Conservation (phyloP, 768 basidiomycete species). For the Naganishia antarctica region DNA sequence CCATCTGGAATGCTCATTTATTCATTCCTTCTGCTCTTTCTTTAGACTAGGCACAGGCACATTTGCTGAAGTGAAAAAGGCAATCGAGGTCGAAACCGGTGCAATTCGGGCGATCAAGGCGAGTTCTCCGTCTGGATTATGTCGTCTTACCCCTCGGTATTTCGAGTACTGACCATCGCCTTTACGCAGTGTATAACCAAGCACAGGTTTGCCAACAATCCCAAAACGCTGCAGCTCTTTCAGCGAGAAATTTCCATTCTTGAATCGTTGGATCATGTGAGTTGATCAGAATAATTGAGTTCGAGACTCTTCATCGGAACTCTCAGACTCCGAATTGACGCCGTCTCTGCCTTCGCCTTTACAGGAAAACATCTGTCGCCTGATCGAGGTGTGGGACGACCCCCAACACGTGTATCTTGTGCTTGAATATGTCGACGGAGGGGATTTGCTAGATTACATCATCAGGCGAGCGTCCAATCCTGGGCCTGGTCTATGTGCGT, state of each 20-base stretch:
- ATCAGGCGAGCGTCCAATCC: constrained; percentile 48
- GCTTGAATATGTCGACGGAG: constrained; percentile 78
- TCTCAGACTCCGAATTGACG: too few species aligned
- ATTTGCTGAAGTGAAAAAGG: constrained; percentile 85
- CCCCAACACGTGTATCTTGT: constrained; percentile 59
- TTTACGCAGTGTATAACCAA: constrained; percentile 48
- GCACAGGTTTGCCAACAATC: constrained; percentile 39
- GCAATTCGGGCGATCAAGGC: constrained; percentile 75
- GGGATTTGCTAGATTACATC: constrained; percentile 76
- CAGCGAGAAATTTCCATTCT: constrained; percentile 74
- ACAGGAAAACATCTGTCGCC: constrained; percentile 68
- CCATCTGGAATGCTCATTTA: background rate
- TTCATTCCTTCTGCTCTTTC: constrained; percentile 33
- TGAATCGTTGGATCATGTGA: constrained; percentile 63
- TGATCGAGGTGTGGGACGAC: constrained; percentile 71
- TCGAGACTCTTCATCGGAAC: too few species aligned
- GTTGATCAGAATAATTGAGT: too few species aligned
- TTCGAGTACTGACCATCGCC: constrained; percentile 21
- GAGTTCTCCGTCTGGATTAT: constrained; percentile 21
- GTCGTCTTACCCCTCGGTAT: background rate
- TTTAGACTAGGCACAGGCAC: constrained; percentile 71
- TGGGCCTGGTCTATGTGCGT: constrained; percentile 60
- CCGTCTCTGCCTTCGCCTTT: background rate
- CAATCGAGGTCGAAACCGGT: constrained; percentile 66
- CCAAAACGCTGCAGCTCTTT: constrained; percentile 52